Conservation (phyloP, 768 basidiomycete genomes). For the Xerocomellus chrysenteron region DNA sequence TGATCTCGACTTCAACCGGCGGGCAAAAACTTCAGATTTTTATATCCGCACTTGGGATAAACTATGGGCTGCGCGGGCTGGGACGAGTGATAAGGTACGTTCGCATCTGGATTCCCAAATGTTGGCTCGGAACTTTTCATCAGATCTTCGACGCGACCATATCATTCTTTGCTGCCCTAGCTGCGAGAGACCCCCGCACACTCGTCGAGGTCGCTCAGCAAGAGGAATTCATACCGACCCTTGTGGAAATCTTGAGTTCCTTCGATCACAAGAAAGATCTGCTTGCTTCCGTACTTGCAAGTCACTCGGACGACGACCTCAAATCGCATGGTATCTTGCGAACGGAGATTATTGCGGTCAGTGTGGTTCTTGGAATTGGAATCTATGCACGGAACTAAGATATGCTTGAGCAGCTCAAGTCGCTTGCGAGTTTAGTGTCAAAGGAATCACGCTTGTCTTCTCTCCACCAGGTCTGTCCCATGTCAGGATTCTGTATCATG, state of each 20-base stretch:
- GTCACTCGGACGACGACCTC: conserved; percentile 41
- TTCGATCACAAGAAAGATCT: conserved; percentile 44
- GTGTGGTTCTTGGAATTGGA: conserved; percentile 20
- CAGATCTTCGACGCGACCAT: conserved; percentile 68
- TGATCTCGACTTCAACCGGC: conserved; percentile 71
- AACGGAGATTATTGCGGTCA: conserved; percentile 56
- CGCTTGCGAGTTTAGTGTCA: conserved; percentile 35
- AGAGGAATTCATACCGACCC: conserved; percentile 37
- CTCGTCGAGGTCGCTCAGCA: conserved; percentile 52
- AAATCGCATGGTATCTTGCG: conserved; percentile 54
- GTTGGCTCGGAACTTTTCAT: background rate
- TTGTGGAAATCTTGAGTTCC: conserved; percentile 43
- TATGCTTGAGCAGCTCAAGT: conserved; percentile 30
- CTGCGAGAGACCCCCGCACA: conserved; percentile 56
- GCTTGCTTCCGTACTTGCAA: conserved; percentile 42
- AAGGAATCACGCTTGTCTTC: conserved; percentile 34
- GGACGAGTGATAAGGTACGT: conserved; percentile 58
- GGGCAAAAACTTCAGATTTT: conserved; percentile 77
- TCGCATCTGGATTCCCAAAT: background rate
- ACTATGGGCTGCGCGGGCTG: conserved; percentile 56
- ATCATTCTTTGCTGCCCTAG: conserved; percentile 58
- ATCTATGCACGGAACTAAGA: conserved; percentile 5
- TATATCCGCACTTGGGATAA: conserved; percentile 67
- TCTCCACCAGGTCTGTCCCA: conserved; percentile 18
- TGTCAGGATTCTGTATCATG: background rate